Base-by-base conservation (phyloP, 83 land plant species). In the Picea mariana region DNA sequence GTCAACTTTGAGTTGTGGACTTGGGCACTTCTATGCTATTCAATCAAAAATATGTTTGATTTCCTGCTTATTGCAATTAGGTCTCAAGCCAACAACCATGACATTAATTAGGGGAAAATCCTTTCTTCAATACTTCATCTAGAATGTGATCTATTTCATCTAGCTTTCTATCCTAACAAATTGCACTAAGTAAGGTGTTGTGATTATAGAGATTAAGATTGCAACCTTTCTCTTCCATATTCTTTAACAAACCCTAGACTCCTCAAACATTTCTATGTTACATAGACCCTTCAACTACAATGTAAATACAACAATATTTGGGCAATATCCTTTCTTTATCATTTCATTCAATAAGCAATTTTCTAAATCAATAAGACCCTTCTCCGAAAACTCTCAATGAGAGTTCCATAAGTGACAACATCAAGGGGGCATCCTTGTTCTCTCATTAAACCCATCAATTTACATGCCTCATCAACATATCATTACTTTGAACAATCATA, bases 351-450 rank as follows among this genome's bases (percentile, higher is more conserved):
- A 80, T 44, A 87, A 75, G 34, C 61, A 59, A 78, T 82, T 49
- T 13, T 85, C 89, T 76, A 61, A 79, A 15, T 79, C 79, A 18
- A 78, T 67, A 21, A 64, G 66, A 62, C 87, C 87, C 83, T 16
- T 79, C n/a, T n/a, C n/a, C n/a, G 77, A 49, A 88, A 87, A 0
- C 83, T 83, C 23, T 87, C 69, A 34, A 87, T 80, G 78, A 87
- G 34, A 13, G 82, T 65, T 17, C 81, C 61, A 62, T 85, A 85
- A 31, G 85, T 81, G 16, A 71, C 67, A 26, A 80, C 78, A 42
- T 76, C 80, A 17, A 85, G 89, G 13, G 44, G 49, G 31, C 82
- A 77, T 2, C 89, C 89, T 62, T 85, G 82, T 47, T 52, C 65
- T 18, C 64, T 75, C 89, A 87, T 87, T 5, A 47, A 81, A 11